Base-by-base conservation (phyloP, 2,329 filamentous ascomycete species). In the Cercospora beticola region DNA sequence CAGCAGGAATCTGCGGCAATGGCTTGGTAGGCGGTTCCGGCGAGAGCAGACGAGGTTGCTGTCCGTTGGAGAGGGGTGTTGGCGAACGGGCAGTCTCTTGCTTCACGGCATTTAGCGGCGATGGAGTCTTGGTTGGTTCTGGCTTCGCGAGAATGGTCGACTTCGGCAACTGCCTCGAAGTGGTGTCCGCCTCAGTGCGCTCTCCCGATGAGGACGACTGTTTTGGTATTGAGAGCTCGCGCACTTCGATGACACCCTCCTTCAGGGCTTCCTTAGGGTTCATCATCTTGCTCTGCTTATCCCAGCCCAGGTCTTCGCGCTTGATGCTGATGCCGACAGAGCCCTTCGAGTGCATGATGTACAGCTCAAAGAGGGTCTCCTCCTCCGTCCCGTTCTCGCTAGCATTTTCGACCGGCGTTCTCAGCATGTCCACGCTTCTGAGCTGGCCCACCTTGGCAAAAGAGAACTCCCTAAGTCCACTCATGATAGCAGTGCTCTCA, bases 311-410 rank as follows among this genome's bases (percentile, higher is more conserved):
- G 80, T 98, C 94, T 62, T 90, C 88, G 78, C 94, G 92, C 79
- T 91, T 94, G 78, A 99, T 89, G 71, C 89, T 89, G 64, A 98
- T 79, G 75, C 92, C 94, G 18, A 94, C 94, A n/a, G 98, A 93
- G 70, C 95, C 95, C 82, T 93, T 96, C 10, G 95, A 97, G 80
- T 99, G 94, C 90, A 97, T 97, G 33, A 93, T 91, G 78, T 99
- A 99, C 9, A 99, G 86, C 82, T 99, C 95, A 76, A 99, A 98
- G 14, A 97, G 82, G 0, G 90, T 89, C 16, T 88, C 88, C 71
- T 95, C 91, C 23, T 90, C 89, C 1, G 83, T 81, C 21, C 81
- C 79, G 26, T 79, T 75, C 69, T 84, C 84, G 70, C 88, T 86
- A 65, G 90, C 87, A 36, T 76, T 73, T 10, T 77, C 73, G n/a